Base-by-base conservation (phyloP, 164 flowering plant species). In the Stephania cephalantha region DNA sequence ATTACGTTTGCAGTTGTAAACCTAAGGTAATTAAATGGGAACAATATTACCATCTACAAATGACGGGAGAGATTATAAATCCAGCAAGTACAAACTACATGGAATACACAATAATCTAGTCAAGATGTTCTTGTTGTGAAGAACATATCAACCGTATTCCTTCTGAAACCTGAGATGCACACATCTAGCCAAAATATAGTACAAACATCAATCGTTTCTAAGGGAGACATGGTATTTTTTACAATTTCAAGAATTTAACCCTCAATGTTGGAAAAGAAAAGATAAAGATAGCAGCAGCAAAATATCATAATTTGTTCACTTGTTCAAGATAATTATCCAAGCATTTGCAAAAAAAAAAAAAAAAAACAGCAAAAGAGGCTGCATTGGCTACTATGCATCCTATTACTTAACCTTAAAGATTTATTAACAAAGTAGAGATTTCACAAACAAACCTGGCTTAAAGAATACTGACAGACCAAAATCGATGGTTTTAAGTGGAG, bases 401-500 rank as follows among this genome's bases (percentile, higher is more conserved):
- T 9, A 15, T 15, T 18, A 15, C 18, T 58, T 15, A 58, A 58
- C 64, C 17, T 15, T 58, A 58, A 15, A 58, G 64, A 15, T 15
- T 13, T 58, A 15, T 58, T 18, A 58, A 58, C 42, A 58, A 18
- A 58, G 53, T 13, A 52, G 55, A 20, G 6, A n/a, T 75, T 55
- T 65, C 20, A 76, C 12, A 44, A 30, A 45, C 20, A 7, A 75
- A 81, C 85, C 84, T 81, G 80, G 81, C 71, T 70, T 81, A 69
- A 79, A 83, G 77, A 83, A 83, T 35, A 83, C 76, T 6, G 85
- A 83, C 7, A 83, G 67, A 45, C 85, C 85, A 72, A 83, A 83
- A 70, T 81, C 85, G 17, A 83, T 83, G 15, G 82, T 83, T 73
- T 81, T 81, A 44, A 83, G 82, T 11, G 81, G 79, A n/a, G 85